Evolutionary conservation across 2,329 filamentous ascomycete species (phyloP).

Genomic region (Dendrostoma leiphaemia): DNA sequence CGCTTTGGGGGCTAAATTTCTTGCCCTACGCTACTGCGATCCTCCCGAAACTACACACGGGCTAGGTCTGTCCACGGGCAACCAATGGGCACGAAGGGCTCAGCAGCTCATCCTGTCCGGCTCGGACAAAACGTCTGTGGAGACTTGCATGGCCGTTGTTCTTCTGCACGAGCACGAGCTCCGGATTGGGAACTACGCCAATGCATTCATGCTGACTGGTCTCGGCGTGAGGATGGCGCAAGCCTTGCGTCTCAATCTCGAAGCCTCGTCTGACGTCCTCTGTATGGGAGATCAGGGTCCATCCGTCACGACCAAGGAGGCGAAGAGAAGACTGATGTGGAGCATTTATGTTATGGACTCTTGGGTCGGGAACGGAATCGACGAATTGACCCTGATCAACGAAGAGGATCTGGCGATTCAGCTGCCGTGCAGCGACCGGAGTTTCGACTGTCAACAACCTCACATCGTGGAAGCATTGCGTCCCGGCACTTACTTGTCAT

Average conservation of each 20-base stretch:
- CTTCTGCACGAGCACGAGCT: conserved; percentile 20
- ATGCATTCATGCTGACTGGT: conserved; percentile 20
- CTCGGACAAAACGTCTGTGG: conserved; percentile 11
- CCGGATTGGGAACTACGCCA: conserved; percentile 15
- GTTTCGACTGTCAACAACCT: conserved; percentile 16
- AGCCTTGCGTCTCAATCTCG: conserved; percentile 41
- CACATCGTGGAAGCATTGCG: conserved; percentile 17
- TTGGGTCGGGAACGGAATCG: conserved; percentile 17
- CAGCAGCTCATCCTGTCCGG: conserved; percentile 11
- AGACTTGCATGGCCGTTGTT: conserved; percentile 19
- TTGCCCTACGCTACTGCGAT: conserved; percentile 3
- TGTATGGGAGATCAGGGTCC: neutral
- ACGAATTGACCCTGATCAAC: conserved; percentile 13
- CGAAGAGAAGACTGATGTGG: conserved; percentile 20
- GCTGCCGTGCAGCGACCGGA: conserved; percentile 24
- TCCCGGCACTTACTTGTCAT: conserved; percentile 12
- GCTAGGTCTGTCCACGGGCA: conserved; percentile 11
- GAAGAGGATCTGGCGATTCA: conserved; percentile 21
- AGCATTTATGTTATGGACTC: conserved; percentile 19
- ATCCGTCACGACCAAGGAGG: conserved; percentile 10
- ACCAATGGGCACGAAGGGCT: conserved; percentile 19
- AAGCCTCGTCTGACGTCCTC: conserved; percentile 10
- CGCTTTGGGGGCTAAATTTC: conserved; percentile 19
- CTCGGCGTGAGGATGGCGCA: conserved; percentile 42
- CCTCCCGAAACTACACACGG: neutral